Evolutionary conservation across 805 yeast species (phyloP), one percentile per base, ranked within the genome.

Genomic region (Candida lessepsii): DNA sequence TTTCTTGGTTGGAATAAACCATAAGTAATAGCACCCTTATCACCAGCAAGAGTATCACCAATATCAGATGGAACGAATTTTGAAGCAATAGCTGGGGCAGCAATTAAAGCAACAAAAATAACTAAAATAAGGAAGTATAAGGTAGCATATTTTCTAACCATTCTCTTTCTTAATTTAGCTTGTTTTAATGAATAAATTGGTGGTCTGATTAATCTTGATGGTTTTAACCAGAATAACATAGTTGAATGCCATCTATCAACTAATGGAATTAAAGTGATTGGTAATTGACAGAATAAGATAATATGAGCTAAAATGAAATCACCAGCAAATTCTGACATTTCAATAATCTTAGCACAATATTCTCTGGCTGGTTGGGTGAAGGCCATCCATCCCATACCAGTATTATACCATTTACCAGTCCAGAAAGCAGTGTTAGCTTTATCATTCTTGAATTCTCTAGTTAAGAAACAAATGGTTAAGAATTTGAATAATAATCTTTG

Each of bases 391-490:
- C 98, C 99, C 66, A 91, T 70, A 58, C 96, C 93, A 45, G 86
- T 75, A 44, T 95, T 93, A 65, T 90, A 89, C 99, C 99, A 93
- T 69, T 89, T 90, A 76, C 99, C 99, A 43, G 96, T 86, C 99
- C 99, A 93, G 95, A 95, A 93, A 20, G 99, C 98, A 54, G 95
- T 85, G 72, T 93, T 93, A 26, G 98, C 75, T 60, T 83, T 87
- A 68, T 91, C 97, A 56, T 86, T 86, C 81, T 88, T 88, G 75
- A 89, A 89, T 71, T 93, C 99, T 74, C 99, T 82, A 39, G 97
- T 87, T 60, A 95, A 73, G 65, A 82, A 70, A 51, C 80, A 65
- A 39, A 83, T 71, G 9, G 96, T 86, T 74, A 93, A 73, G 54
- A 83, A 61, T 74, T 89, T 89, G 78, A 91, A 86, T 51, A 93